A percentile compares a stretch with the other conserved stretches of the same genome.
These are phyloP conservation scores for Penicillium paneum DNA, from an alignment of 2,329 filamentous ascomycete genomes.

Conservation along the genomic window DNA sequence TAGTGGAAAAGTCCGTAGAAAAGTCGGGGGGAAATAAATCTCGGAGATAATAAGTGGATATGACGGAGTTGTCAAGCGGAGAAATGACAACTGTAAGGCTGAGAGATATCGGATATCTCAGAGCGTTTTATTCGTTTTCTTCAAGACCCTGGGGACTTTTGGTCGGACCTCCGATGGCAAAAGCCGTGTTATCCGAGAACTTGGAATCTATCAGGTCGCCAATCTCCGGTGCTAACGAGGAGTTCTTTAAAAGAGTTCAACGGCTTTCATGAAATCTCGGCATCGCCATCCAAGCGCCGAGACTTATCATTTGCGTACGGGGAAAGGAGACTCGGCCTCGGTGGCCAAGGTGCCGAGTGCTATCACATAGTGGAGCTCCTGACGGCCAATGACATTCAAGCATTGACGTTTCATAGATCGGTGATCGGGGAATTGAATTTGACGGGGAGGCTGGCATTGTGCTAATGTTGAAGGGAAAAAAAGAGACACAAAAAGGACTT, in stretches of 20 bases:
- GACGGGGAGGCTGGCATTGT: not conserved
- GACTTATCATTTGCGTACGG: not conserved
- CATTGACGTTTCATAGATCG: not conserved
- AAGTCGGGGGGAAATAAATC: constrained; percentile 3
- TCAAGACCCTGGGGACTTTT: not conserved
- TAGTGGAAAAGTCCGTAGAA: not conserved
- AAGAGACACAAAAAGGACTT: not conserved
- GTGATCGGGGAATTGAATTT: too few relatives aligned
- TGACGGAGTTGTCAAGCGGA: not conserved
- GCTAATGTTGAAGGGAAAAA: not conserved
- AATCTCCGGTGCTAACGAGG: not conserved
- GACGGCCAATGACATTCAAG: not conserved
- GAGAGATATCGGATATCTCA: not conserved
- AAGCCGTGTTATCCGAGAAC: constrained; percentile 31
- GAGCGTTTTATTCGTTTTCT: not conserved
- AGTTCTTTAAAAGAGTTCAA: not conserved
- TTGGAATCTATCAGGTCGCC: not conserved
- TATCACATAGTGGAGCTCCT: too few relatives aligned
- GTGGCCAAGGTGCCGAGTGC: not conserved
- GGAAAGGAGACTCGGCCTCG: not conserved
- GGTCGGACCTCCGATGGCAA: constrained; percentile 17
- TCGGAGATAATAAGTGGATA: not conserved
- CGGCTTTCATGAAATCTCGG: not conserved
- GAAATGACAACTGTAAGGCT: not conserved
- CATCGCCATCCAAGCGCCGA: not conserved